Base-by-base conservation (phyloP, 495 filamentous ascomycete genomes). In the Daldinia childiae region DNA sequence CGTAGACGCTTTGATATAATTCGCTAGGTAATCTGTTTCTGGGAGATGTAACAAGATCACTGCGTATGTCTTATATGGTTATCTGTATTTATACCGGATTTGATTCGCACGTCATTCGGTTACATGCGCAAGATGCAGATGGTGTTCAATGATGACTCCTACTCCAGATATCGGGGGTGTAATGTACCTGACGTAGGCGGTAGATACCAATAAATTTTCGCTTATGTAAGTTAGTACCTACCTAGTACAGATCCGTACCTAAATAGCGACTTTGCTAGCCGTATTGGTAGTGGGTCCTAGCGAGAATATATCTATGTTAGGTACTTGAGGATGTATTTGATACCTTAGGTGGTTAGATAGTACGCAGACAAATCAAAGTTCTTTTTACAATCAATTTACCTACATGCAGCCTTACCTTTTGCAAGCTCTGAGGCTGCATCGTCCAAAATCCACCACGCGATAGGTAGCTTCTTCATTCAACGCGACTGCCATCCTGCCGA, bases 401-500 rank as follows among this genome's bases (percentile, higher is more conserved):
- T 68, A 62, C 62, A 69, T 73, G 61, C 41, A 73, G 70, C 70
- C 66, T 69, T 66, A 73, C 52, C 62, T 27, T 62, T 69, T 69
- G 39, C 41, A 66, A 69, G 66, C 66, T 73, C 63, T 73, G 71
- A 73, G 71, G 66, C 71, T 73, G 71, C 62, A 55, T 69, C 41
- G 15, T 45, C 62, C 58, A 38, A 57, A 69, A 73, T 63, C 71
- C 62, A 69, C 68, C 70, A 76, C 75, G 76, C 76, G 76, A 76
- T 34, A 57, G 54, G 36, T 72, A 77, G 69, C 67, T 69, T 74
- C 73, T 74, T 58, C 69, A 62, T 50, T 52, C 66, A 73, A 73
- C 71, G 71, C 71, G 71, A 66, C 38, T n/a, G 17, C 54, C 54
- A 15, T 50, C 57, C 41, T 45, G 19, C 41, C 39, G 43, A 73